Evolutionary conservation across 2,329 filamentous ascomycete species (phyloP), one percentile per base, ranked within the genome.

Genomic region (Corynespora cassiicola): DNA sequence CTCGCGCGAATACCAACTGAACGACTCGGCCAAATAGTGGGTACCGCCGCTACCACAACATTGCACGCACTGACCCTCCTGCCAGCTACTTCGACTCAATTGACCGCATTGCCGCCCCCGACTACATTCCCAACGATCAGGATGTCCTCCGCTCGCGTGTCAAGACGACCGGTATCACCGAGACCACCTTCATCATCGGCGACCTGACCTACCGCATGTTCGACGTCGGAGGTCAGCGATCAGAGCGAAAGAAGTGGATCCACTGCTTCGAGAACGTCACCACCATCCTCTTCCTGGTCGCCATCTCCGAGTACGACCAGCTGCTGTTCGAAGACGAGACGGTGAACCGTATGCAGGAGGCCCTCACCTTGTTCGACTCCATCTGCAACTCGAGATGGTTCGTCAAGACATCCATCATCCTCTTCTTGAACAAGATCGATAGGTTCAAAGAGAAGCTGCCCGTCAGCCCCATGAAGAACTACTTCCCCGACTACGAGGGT

Each of bases 201-300:
- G 88, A 96, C 62, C 78, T 96, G 52, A 96, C 90, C 41, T 96
- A 96, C 77, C 85, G 90, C 55, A 96, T 96, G 91, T 96, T 96
- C 73, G 91, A 96, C 63, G 91, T 96, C 29, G 91, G 91, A 80
- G 92, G 91, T 52, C 91, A 96, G 74, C 84, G 91, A 69, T 96
- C 90, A 6, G 91, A 96, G 75, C 86, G 91, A 68, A 96, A 96
- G 87, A 96, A 96, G 83, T 96, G 91, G 91, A 96, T 96, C 59
- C 91, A 96, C 77, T 96, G 91, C 76, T 96, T 96, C 73, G 91
- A 96, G 77, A 96, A 96, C 61, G 91, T 96, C 63, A 96, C 90
- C 7, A 95, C 91, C 7, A 95, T 96, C 58, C 86, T 96, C 24
- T 96, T 96, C 84, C 76, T 96, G 39, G 92, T 96, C 54, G 92